A percentile compares a stretch with the other conserved stretches of the same genome.
phyloP scores from a whole-genome alignment of 129 eudicot species.

The Scalesia atractyloides region DNA sequence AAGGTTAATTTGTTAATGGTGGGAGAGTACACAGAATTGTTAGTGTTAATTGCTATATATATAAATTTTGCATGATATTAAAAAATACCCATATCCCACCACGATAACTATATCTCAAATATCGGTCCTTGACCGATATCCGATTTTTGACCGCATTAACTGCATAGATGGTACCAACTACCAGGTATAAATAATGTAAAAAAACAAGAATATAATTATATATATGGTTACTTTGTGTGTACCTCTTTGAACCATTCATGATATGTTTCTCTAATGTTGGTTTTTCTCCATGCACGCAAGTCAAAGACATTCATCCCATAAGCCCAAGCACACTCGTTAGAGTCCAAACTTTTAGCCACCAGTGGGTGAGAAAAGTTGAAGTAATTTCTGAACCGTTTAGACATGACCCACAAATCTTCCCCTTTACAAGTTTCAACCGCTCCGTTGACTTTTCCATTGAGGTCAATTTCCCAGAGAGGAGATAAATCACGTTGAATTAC shows the following conservation, averaged over 20 bases:
- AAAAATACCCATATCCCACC: no score
- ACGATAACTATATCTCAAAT: no score
- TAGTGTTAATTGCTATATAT: no score
- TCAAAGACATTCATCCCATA: constrained; percentile 97
- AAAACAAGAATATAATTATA: not conserved
- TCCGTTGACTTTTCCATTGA: constrained; percentile 93
- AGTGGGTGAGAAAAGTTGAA: constrained; percentile 98
- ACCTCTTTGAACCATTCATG: constrained; percentile 99
- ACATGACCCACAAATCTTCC: constrained; percentile 97
- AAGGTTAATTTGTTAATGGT: no score
- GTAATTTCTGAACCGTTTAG: constrained; percentile 84
- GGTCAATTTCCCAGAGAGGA: constrained; percentile 92
- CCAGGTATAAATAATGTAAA: not conserved
- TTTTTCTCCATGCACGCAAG: constrained; percentile 85
- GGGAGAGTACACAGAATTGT: no score
- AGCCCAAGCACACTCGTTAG: constrained; percentile 99
- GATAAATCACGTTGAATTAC: constrained; percentile 91
- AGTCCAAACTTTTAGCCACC: constrained; percentile 77
- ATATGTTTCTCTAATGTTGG: constrained; percentile 78
- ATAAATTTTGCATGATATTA: no score
- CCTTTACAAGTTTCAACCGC: constrained; percentile 99
- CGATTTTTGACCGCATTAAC: no score
- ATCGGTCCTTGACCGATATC: no score
- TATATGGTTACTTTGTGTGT: not conserved
- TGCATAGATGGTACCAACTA: no score